Evolutionary conservation across 2,329 filamentous ascomycete species (phyloP).

Genomic region (Xylariales sp.): DNA sequence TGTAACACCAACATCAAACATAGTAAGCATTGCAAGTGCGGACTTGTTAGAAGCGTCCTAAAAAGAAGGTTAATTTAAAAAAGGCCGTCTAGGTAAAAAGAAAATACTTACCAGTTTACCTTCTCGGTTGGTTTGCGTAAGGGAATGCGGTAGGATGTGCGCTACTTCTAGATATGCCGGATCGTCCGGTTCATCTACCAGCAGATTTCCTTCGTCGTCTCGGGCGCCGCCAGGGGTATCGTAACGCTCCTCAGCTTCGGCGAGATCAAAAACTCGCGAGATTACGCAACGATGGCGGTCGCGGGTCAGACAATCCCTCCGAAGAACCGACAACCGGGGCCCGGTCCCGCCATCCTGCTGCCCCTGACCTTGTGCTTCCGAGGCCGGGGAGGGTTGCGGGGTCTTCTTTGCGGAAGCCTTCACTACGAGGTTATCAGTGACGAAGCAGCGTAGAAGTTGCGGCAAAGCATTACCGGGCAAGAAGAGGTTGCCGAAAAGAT

Average conservation of each 20-base stretch:
- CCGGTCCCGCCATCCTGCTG: constrained; percentile 40
- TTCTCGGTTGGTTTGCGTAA: not conserved
- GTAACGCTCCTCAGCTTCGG: constrained; percentile 33
- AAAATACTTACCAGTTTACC: not conserved
- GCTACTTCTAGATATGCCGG: constrained; percentile 19
- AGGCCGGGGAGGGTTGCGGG: constrained; percentile 42
- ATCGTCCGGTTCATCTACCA: constrained; percentile 21
- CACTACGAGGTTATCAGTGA: constrained; percentile 37
- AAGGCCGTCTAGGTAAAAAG: not conserved
- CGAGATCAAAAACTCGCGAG: constrained; percentile 39
- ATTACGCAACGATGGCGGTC: constrained; percentile 48
- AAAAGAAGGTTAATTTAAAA: not conserved
- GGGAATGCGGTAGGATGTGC: constrained; percentile 30
- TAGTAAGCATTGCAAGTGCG: constrained; percentile 54
- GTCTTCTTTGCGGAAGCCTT: constrained; percentile 44
- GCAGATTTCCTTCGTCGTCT: constrained; percentile 44
- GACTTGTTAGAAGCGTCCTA: constrained; percentile 44
- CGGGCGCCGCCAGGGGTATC: constrained; percentile 25
- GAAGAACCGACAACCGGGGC: constrained; percentile 42
- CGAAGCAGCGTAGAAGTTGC: constrained; percentile 2
- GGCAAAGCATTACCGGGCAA: constrained; percentile 40
- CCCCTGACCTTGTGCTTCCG: constrained; percentile 35
- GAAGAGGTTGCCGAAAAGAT: constrained; percentile 46
- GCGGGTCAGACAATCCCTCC: constrained; percentile 43
- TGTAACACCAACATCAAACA: constrained; percentile 54